These are phyloP conservation scores for Neofusicoccum sp. DNA, from an alignment of 2,329 filamentous ascomycete species.

Conservation along the genomic window DNA sequence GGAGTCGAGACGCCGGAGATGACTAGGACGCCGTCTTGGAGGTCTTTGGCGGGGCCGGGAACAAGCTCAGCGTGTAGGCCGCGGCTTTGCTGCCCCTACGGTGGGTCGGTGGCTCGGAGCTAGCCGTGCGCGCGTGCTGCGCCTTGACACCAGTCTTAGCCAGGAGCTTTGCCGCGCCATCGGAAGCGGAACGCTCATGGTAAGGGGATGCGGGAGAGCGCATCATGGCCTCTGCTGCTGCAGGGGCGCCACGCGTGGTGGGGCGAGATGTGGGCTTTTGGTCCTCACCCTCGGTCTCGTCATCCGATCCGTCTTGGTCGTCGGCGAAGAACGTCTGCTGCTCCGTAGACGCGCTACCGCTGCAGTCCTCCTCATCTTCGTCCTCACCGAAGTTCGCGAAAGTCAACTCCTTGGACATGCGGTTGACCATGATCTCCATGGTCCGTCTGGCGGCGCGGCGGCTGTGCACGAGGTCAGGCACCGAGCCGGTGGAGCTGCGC, in stretches of 20 bases:
- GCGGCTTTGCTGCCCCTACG: slow-evolving; percentile 4
- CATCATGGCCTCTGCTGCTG: slow-evolving; percentile 1
- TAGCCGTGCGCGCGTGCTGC: slow-evolving; percentile 11
- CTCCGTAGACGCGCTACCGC: not conserved
- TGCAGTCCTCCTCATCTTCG: slow-evolving; percentile 25
- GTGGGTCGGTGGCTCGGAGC: not conserved
- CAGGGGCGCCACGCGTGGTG: not conserved
- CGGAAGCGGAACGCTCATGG: slow-evolving; percentile 35
- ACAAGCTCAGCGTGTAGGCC: slow-evolving; percentile 30
- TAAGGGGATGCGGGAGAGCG: slow-evolving; percentile 20
- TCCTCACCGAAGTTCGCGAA: slow-evolving; percentile 25
- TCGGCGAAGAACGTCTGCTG: slow-evolving; percentile 22
- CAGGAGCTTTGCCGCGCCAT: slow-evolving; percentile 33
- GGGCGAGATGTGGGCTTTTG: slow-evolving; percentile 15
- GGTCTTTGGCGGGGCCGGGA: slow-evolving; percentile 32
- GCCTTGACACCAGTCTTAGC: slow-evolving; percentile 7
- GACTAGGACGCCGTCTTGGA: not conserved
- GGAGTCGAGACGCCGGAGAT: not conserved
- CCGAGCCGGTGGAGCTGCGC: slow-evolving; percentile 37
- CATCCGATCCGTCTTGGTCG: slow-evolving; percentile 26
- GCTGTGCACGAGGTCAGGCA: slow-evolving; percentile 39
- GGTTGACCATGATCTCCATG: slow-evolving; percentile 32
- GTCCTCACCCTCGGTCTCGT: slow-evolving; percentile 6
- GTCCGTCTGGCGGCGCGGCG: slow-evolving; percentile 32
- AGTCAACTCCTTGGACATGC: slow-evolving; percentile 31